These are phyloP conservation scores for Pinguiococcus pyrenoidosus DNA, from an alignment of 108 stramenopile species.

Conservation along the genomic window DNA sequence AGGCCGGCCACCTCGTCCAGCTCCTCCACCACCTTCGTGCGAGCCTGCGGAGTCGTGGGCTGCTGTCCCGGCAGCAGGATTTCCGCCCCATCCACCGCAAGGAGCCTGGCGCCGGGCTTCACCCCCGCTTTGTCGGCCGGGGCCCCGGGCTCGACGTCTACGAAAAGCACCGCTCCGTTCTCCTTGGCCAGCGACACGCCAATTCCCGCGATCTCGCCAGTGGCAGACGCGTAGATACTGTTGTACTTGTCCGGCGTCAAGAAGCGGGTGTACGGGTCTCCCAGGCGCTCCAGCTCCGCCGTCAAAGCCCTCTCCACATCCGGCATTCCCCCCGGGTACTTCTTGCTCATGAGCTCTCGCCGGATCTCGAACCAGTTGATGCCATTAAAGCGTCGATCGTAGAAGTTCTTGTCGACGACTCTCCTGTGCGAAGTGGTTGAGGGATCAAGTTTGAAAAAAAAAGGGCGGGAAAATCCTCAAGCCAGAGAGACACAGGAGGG, in stretches of 20 bases:
- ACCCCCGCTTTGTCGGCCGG: conserved; percentile 55
- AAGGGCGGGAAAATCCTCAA: no score
- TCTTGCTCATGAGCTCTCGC: conserved; percentile 46
- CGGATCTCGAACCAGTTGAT: conserved; percentile 72
- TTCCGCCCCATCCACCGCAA: conserved; percentile 52
- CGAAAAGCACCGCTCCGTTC: no score
- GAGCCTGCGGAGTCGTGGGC: no score
- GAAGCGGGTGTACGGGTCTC: conserved; percentile 74
- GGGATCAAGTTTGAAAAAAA: no score
- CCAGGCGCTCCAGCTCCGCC: conserved; percentile 49
- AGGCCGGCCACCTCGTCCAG: no score
- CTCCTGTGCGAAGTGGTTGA: no score
- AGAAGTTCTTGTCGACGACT: conserved; percentile 55
- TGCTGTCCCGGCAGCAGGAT: no score
- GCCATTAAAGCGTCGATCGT: conserved; percentile 70
- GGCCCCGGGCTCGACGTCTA: conserved; percentile 60
- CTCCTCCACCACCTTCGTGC: no score
- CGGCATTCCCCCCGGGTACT: conserved; percentile 55
- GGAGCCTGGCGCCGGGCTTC: conserved; percentile 48
- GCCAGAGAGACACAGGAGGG: no score
- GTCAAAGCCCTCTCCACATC: no score
- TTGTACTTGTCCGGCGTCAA: conserved; percentile 67
- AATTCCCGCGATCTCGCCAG: conserved; percentile 33
- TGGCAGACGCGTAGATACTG: conserved; percentile 57
- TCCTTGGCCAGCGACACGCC: no score